A percentile compares a stretch with the other conserved stretches of the same genome.
Conservation (phyloP, 108 stramenopile species). For the Pinguiococcus pyrenoidosus region DNA sequence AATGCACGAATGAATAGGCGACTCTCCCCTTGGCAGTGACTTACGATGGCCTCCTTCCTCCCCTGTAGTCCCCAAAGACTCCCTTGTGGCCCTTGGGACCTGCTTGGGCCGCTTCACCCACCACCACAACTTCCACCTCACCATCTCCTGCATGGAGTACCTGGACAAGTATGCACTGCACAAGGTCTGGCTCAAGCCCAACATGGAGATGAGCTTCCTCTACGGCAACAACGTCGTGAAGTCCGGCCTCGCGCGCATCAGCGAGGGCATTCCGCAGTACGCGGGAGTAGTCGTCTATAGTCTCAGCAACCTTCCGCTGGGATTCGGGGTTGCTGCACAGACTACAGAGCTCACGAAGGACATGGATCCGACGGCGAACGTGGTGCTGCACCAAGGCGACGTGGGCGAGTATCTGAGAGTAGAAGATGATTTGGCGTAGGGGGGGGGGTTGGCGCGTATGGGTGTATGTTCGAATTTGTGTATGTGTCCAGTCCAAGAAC, state of each 20-base stretch:
- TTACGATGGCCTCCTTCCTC: no score
- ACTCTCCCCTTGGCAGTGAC: no score
- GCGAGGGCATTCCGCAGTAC: constrained; percentile 89
- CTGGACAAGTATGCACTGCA: constrained; percentile 20
- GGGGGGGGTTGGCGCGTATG: neutral
- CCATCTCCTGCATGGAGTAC: constrained; percentile 7
- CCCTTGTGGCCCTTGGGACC: constrained; percentile 74
- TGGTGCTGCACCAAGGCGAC: constrained; percentile 94
- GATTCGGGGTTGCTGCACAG: constrained; percentile 93
- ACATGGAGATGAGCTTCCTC: constrained; percentile 91
- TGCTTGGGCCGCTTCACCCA: constrained; percentile 93
- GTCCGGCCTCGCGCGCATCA: constrained; percentile 83
- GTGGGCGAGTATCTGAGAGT: constrained; percentile 93
- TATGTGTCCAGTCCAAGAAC: no score
- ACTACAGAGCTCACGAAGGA: constrained; percentile 74
- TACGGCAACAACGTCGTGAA: constrained; percentile 97
- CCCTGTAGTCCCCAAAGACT: constrained; percentile 64
- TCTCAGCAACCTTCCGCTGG: constrained; percentile 68
- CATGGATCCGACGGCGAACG: constrained; percentile 85
- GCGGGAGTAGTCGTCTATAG: constrained; percentile 93
- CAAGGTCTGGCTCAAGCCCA: constrained; percentile 98
- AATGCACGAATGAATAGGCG: no score
- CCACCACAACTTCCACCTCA: neutral
- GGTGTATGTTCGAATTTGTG: neutral
- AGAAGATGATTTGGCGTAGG: constrained; percentile 72